Evolutionary conservation across 495 filamentous ascomycete genomes (phyloP).

Genomic region (Melanomma pulvis-pyrius): DNA sequence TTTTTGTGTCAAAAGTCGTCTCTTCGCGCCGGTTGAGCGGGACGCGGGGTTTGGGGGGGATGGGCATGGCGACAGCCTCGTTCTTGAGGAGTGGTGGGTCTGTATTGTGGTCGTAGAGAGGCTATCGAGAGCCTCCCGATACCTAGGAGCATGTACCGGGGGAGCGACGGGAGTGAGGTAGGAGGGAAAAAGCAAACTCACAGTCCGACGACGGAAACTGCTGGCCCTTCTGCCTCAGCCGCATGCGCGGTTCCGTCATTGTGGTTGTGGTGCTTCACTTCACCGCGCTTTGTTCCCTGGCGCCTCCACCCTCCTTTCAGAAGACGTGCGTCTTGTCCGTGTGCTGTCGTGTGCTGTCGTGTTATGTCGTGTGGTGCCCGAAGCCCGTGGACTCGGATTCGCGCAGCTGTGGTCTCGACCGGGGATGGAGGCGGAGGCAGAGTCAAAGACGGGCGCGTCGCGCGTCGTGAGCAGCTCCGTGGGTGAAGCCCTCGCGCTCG

Average conservation of each 20-base stretch:
- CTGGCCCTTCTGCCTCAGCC: conserved; percentile 78
- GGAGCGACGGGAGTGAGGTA: neutral
- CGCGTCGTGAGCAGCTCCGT: no score
- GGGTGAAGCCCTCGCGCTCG: no score
- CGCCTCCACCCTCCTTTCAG: neutral
- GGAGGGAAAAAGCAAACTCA: conserved; percentile 45
- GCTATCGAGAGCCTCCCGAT: neutral
- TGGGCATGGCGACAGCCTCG: conserved; percentile 9
- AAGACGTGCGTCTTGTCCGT: neutral
- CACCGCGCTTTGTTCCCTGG: neutral
- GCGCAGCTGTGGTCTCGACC: no score
- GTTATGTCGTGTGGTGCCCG: neutral
- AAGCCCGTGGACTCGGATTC: no score
- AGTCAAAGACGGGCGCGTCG: no score
- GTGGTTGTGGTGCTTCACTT: no score
- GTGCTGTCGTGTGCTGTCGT: neutral
- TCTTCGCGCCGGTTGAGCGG: neutral
- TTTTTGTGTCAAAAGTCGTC: neutral
- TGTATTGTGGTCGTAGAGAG: neutral
- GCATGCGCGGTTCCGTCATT: conserved; percentile 49
- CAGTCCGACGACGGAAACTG: conserved; percentile 84
- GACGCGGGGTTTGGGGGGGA: conserved; percentile 19
- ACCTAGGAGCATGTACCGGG: neutral
- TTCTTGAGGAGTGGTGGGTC: neutral
- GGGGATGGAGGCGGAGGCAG: no score